Conservation (phyloP, 805 yeast genomes). For the Debaryomyces prosopidis region DNA sequence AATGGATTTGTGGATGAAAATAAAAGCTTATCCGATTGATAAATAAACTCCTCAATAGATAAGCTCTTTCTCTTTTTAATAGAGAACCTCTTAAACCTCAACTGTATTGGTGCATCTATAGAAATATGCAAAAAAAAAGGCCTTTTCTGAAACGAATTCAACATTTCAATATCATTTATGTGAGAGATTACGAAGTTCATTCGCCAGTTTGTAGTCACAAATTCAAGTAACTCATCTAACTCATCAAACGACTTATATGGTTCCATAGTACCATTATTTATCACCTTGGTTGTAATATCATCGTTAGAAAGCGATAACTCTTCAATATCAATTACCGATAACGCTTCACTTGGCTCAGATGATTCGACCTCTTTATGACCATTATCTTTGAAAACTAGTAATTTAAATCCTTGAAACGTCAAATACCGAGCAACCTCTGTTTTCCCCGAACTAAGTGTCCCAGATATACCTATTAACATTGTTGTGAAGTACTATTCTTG, state of each 20-base stretch:
- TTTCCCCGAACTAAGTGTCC: constrained; percentile 67
- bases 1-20: constrained; percentile 51
- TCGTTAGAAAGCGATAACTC: not conserved
- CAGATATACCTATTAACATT: constrained; percentile 78
- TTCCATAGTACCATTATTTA: constrained; percentile 12
- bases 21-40: constrained; percentile 29
- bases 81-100: constrained; percentile 43
- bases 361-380: not conserved
- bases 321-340: not conserved
- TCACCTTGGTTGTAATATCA: constrained; percentile 1
- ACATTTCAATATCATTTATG: constrained; percentile 41
- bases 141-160: constrained; percentile 55
- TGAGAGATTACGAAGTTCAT: constrained; percentile 59
- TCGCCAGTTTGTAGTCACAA: constrained; percentile 68
- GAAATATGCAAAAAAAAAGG: constrained; percentile 85
- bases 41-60: constrained; percentile 37
- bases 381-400: constrained; percentile 18
- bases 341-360: not conserved
- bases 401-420: constrained; percentile 51
- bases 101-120: constrained; percentile 66
- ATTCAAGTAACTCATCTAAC: constrained; percentile 50
- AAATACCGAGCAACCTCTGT: constrained; percentile 62
- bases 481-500: not conserved
- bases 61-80: constrained; percentile 13
- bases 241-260: constrained; percentile 30